A percentile compares a stretch with the other conserved stretches of the same genome.
Evolutionary conservation across 2,329 filamentous ascomycete genomes (phyloP).

Genomic region (Neonectria punicea): DNA sequence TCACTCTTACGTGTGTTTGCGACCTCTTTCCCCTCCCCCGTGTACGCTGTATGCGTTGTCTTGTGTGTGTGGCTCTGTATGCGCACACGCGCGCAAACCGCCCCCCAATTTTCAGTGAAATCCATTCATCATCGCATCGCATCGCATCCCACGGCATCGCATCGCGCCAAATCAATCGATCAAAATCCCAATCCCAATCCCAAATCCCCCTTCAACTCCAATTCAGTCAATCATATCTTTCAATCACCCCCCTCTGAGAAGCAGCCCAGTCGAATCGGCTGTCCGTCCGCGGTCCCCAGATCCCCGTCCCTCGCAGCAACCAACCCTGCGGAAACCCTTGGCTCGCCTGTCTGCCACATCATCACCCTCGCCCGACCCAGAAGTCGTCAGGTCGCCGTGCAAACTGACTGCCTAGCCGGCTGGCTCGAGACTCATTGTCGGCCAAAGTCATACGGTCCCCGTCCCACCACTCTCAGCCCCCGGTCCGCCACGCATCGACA

Average conservation of each 20-base stretch:
- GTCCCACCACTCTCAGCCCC: slow-evolving; percentile 40
- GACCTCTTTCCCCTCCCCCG: slow-evolving; percentile 1
- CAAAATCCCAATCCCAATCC: slow-evolving; percentile 12
- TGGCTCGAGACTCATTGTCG: slow-evolving; percentile 36
- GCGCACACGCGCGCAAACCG: slow-evolving; percentile 42
- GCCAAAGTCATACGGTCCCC: slow-evolving; percentile 43
- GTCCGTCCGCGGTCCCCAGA: slow-evolving; percentile 31
- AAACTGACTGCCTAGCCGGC: slow-evolving; percentile 32
- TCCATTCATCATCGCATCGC: slow-evolving; percentile 15
- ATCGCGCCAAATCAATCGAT: slow-evolving; percentile 18
- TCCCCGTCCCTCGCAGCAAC: slow-evolving; percentile 27
- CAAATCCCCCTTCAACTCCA: slow-evolving; percentile 12
- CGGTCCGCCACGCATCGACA: slow-evolving; percentile 28
- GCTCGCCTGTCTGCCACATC: slow-evolving; percentile 37
- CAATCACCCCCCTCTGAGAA: slow-evolving; percentile 24
- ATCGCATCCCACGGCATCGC: slow-evolving; percentile 11
- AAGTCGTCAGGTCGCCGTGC: slow-evolving; percentile 41
- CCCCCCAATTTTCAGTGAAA: slow-evolving; percentile 20
- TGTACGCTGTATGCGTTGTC: slow-evolving; percentile 24
- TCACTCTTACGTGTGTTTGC: slow-evolving; percentile 17
- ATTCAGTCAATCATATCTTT: slow-evolving; percentile 30
- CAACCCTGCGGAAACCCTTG: slow-evolving; percentile 27
- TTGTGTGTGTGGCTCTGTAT: slow-evolving; percentile 32
- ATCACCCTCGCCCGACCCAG: slow-evolving; percentile 35
- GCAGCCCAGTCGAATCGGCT: slow-evolving; percentile 32